Base-by-base conservation (phyloP, 2,329 filamentous ascomycete species). In the Microdochium bolleyi region DNA sequence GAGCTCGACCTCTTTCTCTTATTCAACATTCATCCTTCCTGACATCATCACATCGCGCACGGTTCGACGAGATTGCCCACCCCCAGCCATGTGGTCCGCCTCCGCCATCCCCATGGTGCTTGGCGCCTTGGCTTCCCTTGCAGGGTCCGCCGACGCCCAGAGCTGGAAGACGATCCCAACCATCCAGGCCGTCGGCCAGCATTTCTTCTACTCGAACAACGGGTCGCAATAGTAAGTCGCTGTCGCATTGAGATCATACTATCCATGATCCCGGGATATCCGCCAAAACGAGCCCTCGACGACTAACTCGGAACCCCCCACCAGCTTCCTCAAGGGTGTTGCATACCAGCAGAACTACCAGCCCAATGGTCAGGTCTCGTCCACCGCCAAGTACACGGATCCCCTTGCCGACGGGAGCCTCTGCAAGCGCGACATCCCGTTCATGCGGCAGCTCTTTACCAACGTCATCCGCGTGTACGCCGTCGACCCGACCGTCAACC, bases 401-500 rank as follows among this genome's bases (percentile, higher is more conserved):
- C 92, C 94, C 54, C 83, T 99, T 41, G 79, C 89, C 60, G 83
- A 95, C 65, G 71, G 73, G 53, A 72, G 75, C 32, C 70, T 73
- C 60, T 97, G 94, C 80, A 80, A 82, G 69, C 89, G 92, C 62
- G 94, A 99, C 68, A 82, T 99, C 49, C 89, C 90, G 49, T 82
- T 88, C 62, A 79, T 99, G 60, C 69, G 80, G 67, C 75, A 89
- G 69, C 81, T 96, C 56, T 79, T 84, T 58, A 96, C 91, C 72
- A 99, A 99, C 75, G 84, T 85, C 62, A 92, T 99, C 70, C 92
- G 94, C 71, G 92, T 94, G 53, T 99, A 99, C 70, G 91, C 92
- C 62, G 83, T 97, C 64, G 82, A 97, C 74, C 89, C 92, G 24
- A 82, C 77, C 16, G 70, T 78, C 60, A 78, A 95, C 73, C 94